A percentile compares a stretch with the other conserved stretches of the same genome.
These are phyloP conservation scores for Fusarium redolens DNA, from an alignment of 2,329 filamentous ascomycete species.

Conservation along the genomic window DNA sequence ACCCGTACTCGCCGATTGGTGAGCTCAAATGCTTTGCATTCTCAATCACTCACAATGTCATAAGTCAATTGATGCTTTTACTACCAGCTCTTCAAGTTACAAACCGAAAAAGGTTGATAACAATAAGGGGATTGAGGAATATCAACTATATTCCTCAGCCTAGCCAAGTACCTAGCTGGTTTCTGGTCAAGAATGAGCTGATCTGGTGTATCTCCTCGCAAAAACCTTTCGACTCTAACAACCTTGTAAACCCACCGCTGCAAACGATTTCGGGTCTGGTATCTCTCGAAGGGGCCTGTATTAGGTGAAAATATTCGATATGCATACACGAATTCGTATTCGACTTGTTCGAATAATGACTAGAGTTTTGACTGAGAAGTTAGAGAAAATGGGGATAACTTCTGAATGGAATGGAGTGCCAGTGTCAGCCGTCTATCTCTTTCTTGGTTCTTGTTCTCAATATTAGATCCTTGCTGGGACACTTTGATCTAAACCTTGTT, in stretches of 20 bases:
- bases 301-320: neutral
- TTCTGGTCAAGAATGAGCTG: neutral
- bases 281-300: neutral
- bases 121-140: neutral
- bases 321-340: constrained; percentile 20
- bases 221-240: constrained; percentile 10
- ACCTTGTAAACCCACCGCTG: neutral
- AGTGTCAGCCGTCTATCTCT: neutral
- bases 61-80: neutral
- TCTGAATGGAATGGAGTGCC: neutral
- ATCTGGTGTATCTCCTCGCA: neutral
- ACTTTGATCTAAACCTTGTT: neutral
- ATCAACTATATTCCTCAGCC: neutral
- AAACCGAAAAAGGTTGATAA: neutral
- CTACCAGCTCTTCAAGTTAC: neutral
- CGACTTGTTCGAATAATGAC: neutral
- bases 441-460: neutral
- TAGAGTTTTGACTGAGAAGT: neutral
- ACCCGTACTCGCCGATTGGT: neutral
- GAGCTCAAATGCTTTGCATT: neutral
- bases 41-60: neutral
- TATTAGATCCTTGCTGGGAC: neutral
- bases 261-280: neutral
- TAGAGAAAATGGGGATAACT: neutral
- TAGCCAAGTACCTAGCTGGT: neutral